These are phyloP conservation scores for Volvariella surrecta DNA, from an alignment of 1,284 basidiomycete genomes.

Conservation along the genomic window DNA sequence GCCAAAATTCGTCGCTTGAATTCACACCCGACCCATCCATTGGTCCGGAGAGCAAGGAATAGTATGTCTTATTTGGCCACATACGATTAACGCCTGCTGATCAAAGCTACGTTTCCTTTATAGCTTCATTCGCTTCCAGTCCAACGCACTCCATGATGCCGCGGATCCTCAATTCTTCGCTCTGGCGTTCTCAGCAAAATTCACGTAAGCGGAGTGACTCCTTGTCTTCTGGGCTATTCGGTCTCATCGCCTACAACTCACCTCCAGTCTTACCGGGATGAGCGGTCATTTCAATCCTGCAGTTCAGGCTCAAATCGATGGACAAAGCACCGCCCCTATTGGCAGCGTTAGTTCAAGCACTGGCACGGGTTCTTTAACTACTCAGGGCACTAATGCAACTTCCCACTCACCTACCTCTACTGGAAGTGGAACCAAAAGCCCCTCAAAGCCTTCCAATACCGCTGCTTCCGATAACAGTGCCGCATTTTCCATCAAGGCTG, in stretches of 20 bases:
- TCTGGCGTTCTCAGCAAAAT: conserved; percentile 78
- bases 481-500: conserved; percentile 17
- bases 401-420: conserved; percentile 13
- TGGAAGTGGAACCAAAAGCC: no score
- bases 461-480: conserved; percentile 6
- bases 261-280: conserved; percentile 49
- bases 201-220: conserved; percentile 36
- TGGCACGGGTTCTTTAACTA: conserved; percentile 4
- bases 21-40: conserved; percentile 56
- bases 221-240: conserved; percentile 1
- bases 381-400: not conserved
- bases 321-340: conserved; percentile 47
- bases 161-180: conserved; percentile 43
- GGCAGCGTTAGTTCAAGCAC: conserved; percentile 17
- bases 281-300: conserved; percentile 50
- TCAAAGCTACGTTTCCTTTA: conserved; percentile 2
- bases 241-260: not conserved
- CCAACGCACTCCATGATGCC: conserved; percentile 42
- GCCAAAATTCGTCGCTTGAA: conserved; percentile 35
- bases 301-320: conserved; percentile 46
- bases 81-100: conserved; percentile 6
- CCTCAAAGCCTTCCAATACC: conserved; percentile 8
- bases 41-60: conserved; percentile 51
- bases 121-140: conserved; percentile 73
- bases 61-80: conserved; percentile 51